Conservation (phyloP, 148 eudicot genomes). For the Chenopodium suecicum region DNA sequence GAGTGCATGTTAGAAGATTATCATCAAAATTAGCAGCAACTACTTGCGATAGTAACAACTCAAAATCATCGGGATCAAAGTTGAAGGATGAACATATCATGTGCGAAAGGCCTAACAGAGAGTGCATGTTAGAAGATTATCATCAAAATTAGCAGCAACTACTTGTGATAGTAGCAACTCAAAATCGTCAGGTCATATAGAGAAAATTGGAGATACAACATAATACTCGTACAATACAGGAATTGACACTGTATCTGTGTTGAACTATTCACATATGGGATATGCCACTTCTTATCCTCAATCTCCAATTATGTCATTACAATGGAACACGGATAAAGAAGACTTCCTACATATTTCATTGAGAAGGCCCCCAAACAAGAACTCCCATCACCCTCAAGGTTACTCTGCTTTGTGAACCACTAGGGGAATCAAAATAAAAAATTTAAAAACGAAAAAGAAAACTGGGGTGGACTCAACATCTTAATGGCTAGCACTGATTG, state of each 20-base stretch:
- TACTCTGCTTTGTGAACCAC: conserved; percentile 8
- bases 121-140: neutral
- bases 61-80: neutral
- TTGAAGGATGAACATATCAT: too few relatives aligned
- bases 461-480: neutral
- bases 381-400: conserved; percentile 13
- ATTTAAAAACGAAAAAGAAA: neutral
- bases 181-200: neutral
- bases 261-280: conserved; percentile 34
- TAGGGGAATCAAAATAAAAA: conserved; percentile 1
- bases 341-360: conserved; percentile 21
- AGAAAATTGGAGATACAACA: conserved; percentile 25
- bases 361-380: conserved; percentile 18
- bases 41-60: conserved; percentile 2
- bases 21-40: neutral
- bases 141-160: neutral
- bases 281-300: conserved; percentile 18
- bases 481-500: conserved; percentile 35
- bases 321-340: conserved; percentile 26
- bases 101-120: too few relatives aligned
- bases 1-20: neutral
- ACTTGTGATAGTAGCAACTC: conserved; percentile 8
- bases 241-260: conserved; percentile 22
- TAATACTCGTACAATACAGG: neutral
- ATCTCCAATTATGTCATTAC: conserved; percentile 17